Evolutionary conservation across 148 eudicot genomes (phyloP).

Genomic region (Rhododendron ovatum): DNA sequence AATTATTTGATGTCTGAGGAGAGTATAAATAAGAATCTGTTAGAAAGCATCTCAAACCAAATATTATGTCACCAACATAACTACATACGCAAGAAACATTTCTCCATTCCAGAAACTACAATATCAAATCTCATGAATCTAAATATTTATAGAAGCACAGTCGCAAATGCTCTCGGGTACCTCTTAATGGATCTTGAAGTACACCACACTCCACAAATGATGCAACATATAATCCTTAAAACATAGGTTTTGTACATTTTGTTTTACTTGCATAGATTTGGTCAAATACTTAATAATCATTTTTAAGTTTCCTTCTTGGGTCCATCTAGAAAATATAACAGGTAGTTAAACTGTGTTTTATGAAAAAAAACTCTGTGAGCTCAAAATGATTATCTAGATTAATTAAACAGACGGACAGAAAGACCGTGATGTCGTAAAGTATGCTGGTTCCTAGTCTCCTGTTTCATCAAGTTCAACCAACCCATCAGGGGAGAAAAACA

Average conservation of each 20-base stretch:
- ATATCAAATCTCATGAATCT: background rate
- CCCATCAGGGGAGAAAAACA: background rate
- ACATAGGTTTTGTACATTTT: background rate
- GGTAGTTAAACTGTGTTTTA: background rate
- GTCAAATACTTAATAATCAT: background rate
- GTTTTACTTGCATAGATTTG: background rate
- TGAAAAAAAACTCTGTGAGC: background rate
- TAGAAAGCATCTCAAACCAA: slow-evolving; percentile 9
- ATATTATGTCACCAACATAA: background rate
- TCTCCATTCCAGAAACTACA: background rate
- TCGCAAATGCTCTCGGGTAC: background rate
- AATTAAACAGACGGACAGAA: background rate
- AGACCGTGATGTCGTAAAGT: background rate
- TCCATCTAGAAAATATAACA: background rate
- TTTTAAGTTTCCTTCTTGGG: background rate
- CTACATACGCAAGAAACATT: background rate
- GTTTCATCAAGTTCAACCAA: background rate
- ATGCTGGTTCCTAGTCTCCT: background rate
- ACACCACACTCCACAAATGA: background rate
- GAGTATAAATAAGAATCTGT: slow-evolving; percentile 1
- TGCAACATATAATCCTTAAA: background rate
- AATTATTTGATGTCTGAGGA: slow-evolving; percentile 77
- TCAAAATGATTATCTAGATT: background rate
- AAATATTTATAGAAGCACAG: background rate
- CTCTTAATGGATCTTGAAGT: background rate